Conservation (phyloP, 805 yeast species). For the Sporopachydermia quercuum region DNA sequence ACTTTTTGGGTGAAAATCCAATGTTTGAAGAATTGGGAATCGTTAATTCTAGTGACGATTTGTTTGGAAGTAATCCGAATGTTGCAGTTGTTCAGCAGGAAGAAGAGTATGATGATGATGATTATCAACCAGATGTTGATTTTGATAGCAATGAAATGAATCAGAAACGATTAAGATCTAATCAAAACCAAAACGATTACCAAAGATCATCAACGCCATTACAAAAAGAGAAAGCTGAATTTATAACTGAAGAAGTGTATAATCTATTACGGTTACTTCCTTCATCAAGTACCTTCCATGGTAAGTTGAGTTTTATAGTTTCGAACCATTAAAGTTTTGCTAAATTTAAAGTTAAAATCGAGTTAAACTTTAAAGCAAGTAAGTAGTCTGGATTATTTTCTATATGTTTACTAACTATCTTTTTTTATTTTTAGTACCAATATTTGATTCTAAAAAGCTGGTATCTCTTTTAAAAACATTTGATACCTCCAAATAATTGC, state of each 20-base stretch:
- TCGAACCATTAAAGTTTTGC: too few relatives aligned
- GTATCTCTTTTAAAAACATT: constrained; percentile 16
- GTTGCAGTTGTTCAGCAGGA: constrained; percentile 5
- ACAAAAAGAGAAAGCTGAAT: constrained; percentile 10
- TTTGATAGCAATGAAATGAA: constrained; percentile 10
- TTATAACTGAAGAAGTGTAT: constrained; percentile 27
- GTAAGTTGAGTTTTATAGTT: too few relatives aligned
- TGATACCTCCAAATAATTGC: too few relatives aligned
- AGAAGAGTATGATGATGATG: constrained; percentile 5
- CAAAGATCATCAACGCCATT: constrained; percentile 12
- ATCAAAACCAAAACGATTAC: constrained; percentile 6
- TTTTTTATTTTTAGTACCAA: constrained; percentile 24
- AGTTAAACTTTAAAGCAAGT: too few relatives aligned
- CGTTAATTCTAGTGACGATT: background rate
- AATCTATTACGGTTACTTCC: constrained; percentile 45
- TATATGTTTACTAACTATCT: too few relatives aligned
- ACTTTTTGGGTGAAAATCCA: constrained; percentile 3
- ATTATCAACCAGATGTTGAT: constrained; percentile 8
- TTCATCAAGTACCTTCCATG: constrained; percentile 36
- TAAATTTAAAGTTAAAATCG: too few relatives aligned
- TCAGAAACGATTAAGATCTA: constrained; percentile 3
- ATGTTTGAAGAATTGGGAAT: background rate
- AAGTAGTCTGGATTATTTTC: too few relatives aligned
- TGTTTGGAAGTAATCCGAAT: background rate
- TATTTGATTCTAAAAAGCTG: constrained; percentile 40